phyloP scores from a whole-genome alignment of 1,284 basidiomycete species.

The Pseudozyma sp. region DNA sequence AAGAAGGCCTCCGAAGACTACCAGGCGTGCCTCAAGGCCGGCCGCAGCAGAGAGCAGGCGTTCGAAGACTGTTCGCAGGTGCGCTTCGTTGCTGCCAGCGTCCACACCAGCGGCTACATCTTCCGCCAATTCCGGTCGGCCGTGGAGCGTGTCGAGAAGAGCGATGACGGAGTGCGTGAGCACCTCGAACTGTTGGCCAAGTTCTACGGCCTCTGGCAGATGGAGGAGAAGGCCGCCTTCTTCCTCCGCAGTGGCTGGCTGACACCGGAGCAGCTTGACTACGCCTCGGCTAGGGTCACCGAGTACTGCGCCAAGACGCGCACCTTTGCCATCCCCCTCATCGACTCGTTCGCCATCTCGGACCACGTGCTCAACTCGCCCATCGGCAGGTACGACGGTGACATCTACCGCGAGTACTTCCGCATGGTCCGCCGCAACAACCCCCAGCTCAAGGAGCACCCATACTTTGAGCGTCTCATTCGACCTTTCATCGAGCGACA shows the following conservation, averaged over 20 bases:
- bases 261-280: conserved; percentile 70
- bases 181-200: conserved; percentile 57
- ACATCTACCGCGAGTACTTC: conserved; percentile 67
- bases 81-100: conserved; percentile 73
- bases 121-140: conserved; percentile 68
- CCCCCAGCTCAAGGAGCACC: conserved; percentile 69
- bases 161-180: conserved; percentile 61
- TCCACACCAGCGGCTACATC: conserved; percentile 68
- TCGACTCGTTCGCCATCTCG: conserved; percentile 73
- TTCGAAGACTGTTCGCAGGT: conserved; percentile 73
- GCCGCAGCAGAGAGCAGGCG: conserved; percentile 72
- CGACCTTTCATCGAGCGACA: conserved; percentile 72
- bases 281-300: conserved; percentile 70
- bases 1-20: conserved; percentile 73
- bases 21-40: conserved; percentile 69
- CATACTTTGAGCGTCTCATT: conserved; percentile 73
- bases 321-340: conserved; percentile 71
- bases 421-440: conserved; percentile 63
- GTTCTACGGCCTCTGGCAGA: conserved; percentile 72
- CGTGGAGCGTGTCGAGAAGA: conserved; percentile 56
- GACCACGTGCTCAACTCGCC: conserved; percentile 75
- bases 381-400: conserved; percentile 69
- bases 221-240: conserved; percentile 74
- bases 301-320: conserved; percentile 72
- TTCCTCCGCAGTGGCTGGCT: conserved; percentile 72